phyloP scores from a whole-genome alignment of 192 early-diverging fungal species.

The Coemansia sp. region DNA sequence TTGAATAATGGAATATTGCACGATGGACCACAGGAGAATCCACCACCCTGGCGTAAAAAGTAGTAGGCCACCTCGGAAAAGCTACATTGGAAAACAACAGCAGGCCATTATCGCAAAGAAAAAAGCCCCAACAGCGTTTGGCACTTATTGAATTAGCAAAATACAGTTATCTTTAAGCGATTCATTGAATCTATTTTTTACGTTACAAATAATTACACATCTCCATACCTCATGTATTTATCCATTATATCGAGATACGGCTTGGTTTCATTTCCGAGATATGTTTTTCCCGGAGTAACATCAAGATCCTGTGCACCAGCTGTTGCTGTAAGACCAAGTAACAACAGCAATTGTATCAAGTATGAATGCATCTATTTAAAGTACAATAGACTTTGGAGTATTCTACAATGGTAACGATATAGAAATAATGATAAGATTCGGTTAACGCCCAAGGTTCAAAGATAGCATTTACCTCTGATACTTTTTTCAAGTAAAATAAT shows the following conservation, averaged over 20 bases:
- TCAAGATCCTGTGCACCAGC: constrained; percentile 33
- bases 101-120: neutral
- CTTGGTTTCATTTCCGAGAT: constrained; percentile 32
- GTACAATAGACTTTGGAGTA: neutral
- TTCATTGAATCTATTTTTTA: neutral
- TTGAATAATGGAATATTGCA: constrained; percentile 25
- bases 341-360: neutral
- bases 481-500: neutral
- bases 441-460: neutral
- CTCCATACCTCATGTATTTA: constrained; percentile 53
- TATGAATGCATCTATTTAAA: neutral
- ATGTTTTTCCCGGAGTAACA: constrained; percentile 42
- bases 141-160: too few relatives aligned
- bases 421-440: neutral
- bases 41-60: constrained; percentile 39
- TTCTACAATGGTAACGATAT: neutral
- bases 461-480: neutral
- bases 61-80: constrained; percentile 40
- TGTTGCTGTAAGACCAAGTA: neutral
- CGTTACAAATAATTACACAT: neutral
- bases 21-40: constrained; percentile 33
- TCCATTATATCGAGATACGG: constrained; percentile 34
- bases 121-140: neutral
- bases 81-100: constrained; percentile 14
- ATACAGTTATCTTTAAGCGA: neutral